These are phyloP conservation scores for Lunasporangiospora selenospora DNA, from an alignment of 192 early-diverging fungal genomes.

Conservation along the genomic window DNA sequence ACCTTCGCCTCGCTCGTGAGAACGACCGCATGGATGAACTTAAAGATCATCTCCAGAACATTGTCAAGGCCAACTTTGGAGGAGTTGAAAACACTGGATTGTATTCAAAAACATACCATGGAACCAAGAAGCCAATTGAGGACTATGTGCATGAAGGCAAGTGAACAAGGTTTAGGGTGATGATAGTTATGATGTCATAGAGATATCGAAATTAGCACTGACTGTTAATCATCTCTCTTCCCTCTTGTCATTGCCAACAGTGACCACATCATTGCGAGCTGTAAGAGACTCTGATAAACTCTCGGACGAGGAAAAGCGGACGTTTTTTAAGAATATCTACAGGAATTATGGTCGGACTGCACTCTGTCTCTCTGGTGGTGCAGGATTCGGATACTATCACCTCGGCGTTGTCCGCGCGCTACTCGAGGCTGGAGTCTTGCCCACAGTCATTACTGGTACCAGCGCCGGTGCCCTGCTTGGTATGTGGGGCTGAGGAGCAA, in stretches of 20 bases:
- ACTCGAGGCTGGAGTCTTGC: constrained; percentile 70
- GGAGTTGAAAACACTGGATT: constrained; percentile 77
- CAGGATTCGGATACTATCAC: constrained; percentile 72
- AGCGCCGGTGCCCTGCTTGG: constrained; percentile 65
- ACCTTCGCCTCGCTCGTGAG: constrained; percentile 45
- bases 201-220: too few species aligned
- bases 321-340: constrained; percentile 67
- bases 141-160: constrained; percentile 70
- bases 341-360: constrained; percentile 78
- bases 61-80: constrained; percentile 78
- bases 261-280: constrained; percentile 53
- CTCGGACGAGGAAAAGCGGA: constrained; percentile 61
- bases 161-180: too few species aligned
- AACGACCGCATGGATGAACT: constrained; percentile 47
- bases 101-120: constrained; percentile 76
- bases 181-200: background rate
- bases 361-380: constrained; percentile 82
- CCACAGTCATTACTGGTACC: constrained; percentile 82
- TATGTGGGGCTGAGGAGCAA: constrained; percentile 1
- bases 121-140: constrained; percentile 77
- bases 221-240: too few species aligned
- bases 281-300: constrained; percentile 39
- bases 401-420: constrained; percentile 77
- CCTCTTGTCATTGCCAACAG: constrained; percentile 20
- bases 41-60: constrained; percentile 61